A percentile compares a stretch with the other conserved stretches of the same genome.
These are phyloP conservation scores for Stagonosporopsis cucurbitacearum DNA, from an alignment of 2,329 filamentous ascomycete species.

Conservation along the genomic window DNA sequence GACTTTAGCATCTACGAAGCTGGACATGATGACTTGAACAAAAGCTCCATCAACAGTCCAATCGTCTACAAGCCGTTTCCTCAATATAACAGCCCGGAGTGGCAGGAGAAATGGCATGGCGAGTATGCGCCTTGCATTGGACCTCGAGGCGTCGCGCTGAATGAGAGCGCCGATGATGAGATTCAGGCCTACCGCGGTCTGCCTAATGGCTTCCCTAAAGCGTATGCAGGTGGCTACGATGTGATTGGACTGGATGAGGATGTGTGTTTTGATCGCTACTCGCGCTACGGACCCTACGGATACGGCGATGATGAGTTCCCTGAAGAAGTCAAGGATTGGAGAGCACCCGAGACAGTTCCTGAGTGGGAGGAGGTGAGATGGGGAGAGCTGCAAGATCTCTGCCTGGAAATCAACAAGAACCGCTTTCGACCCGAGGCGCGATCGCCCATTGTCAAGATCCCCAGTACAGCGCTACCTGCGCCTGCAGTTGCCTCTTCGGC, in stretches of 20 bases:
- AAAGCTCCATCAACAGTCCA: slow-evolving; percentile 46
- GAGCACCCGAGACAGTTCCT: slow-evolving; percentile 46
- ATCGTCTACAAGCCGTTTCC: slow-evolving; percentile 74
- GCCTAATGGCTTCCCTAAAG: slow-evolving; percentile 53
- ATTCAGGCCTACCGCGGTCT: slow-evolving; percentile 66
- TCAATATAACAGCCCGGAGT: slow-evolving; percentile 68
- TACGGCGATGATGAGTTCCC: slow-evolving; percentile 58
- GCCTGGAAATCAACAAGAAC: slow-evolving; percentile 68
- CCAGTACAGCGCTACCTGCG: slow-evolving; percentile 36
- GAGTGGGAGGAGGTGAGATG: slow-evolving; percentile 72
- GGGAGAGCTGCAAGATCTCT: slow-evolving; percentile 72
- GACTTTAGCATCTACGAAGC: slow-evolving; percentile 48
- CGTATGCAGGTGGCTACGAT: slow-evolving; percentile 47
- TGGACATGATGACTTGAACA: slow-evolving; percentile 41
- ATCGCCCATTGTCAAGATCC: slow-evolving; percentile 41
- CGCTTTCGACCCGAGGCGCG: slow-evolving; percentile 60
- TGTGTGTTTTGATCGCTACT: slow-evolving; percentile 69
- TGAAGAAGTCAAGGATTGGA: slow-evolving; percentile 55
- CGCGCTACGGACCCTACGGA: slow-evolving; percentile 63
- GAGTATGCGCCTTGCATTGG: slow-evolving; percentile 70
- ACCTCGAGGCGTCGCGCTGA: slow-evolving; percentile 59
- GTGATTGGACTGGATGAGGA: slow-evolving; percentile 54
- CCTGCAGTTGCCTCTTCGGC: slow-evolving; percentile 36
- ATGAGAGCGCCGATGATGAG: slow-evolving; percentile 66
- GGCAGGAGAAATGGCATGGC: slow-evolving; percentile 64